A percentile compares a stretch with the other conserved stretches of the same genome.
These are phyloP conservation scores for Phaeodactylum tricornutum DNA, from an alignment of 108 stramenopile species.

Conservation along the genomic window DNA sequence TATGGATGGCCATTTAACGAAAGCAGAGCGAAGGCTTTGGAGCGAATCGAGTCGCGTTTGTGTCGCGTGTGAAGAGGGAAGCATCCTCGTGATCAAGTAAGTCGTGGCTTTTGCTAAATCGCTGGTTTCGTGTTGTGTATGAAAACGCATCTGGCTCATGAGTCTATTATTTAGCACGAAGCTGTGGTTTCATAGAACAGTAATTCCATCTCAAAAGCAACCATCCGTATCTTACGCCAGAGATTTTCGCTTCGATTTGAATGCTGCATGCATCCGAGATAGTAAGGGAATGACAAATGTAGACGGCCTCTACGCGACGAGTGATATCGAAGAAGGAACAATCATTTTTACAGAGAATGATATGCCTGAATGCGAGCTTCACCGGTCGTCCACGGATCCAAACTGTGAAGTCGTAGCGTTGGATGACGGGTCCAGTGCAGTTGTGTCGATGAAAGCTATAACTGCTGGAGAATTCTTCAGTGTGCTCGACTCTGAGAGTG, in stretches of 20 bases:
- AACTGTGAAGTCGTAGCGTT: constrained; percentile 74
- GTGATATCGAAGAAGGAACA: constrained; percentile 67
- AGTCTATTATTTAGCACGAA: constrained; percentile 22
- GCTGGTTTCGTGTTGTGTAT: no score
- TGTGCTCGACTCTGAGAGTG: constrained; percentile 52
- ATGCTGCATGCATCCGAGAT: not conserved
- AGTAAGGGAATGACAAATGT: constrained; percentile 56
- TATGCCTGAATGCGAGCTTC: constrained; percentile 66
- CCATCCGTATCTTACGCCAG: constrained; percentile 81
- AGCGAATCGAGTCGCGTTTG: constrained; percentile 7
- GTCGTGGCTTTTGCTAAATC: no score
- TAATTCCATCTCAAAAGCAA: constrained; percentile 39
- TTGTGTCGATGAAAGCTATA: constrained; percentile 58
- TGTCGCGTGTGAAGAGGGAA: constrained; percentile 66
- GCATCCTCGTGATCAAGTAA: constrained; percentile 61
- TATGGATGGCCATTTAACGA: constrained; percentile 4
- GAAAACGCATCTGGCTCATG: not conserved
- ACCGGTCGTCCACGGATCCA: constrained; percentile 35
- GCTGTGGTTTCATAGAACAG: constrained; percentile 85
- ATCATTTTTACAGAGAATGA: constrained; percentile 69
- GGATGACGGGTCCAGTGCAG: constrained; percentile 59
- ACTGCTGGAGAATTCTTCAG: constrained; percentile 79
- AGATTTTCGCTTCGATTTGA: constrained; percentile 49
- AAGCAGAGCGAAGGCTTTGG: not conserved
- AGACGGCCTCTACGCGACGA: constrained; percentile 78